Base-by-base conservation (phyloP, 768 basidiomycete genomes). In the Suillus subaureus region DNA sequence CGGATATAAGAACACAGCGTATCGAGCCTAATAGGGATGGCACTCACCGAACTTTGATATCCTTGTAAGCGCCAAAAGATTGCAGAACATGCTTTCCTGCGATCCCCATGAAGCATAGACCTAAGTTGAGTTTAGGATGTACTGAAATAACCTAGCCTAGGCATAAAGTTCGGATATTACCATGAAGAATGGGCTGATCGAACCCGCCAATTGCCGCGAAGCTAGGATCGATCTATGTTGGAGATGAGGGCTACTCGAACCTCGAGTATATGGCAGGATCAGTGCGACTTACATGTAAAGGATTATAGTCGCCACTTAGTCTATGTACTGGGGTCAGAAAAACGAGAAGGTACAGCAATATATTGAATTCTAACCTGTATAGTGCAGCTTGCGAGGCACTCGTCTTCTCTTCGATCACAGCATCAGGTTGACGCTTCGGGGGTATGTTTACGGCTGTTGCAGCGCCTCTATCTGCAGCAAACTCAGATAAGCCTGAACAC, bases 191-290 rank as follows among this genome's bases (percentile, higher is more conserved):
- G 1, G 97, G 97, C 75, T 88, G 88, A 69, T 94, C 90, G 75
- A 97, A 98, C 0, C 96, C 96, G n/a, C 94, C 96, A 60, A 97
- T 90, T 13, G 91, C 90, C 13, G 97, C 95, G 73, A 97, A 99
- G 65, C 93, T 89, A 1, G 97, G 96, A 61, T 91, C 87, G 70
- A 99, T 94, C 91, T 95, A 21, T 23, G 8, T 58, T 26, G 37
- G 16, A 16, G 9, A 28, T 28, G 18, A 26, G 40, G 15, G 16
- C 5, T 37, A 40, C 35, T 45, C 28, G 9, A 61, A 54, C n/a
- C 9, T 39, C 13, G 9, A 40, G 23, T 15, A 61, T 45, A 61
- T 23, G 12, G 49, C 54, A 49, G 37, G 9, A 39, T 11, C 49
- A 28, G 40, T 61, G 51, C 43, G 15, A 79, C 88, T 54, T 79